phyloP scores from a whole-genome alignment of 1,139 yeast genomes.

The Yamadazyma triangularis region DNA sequence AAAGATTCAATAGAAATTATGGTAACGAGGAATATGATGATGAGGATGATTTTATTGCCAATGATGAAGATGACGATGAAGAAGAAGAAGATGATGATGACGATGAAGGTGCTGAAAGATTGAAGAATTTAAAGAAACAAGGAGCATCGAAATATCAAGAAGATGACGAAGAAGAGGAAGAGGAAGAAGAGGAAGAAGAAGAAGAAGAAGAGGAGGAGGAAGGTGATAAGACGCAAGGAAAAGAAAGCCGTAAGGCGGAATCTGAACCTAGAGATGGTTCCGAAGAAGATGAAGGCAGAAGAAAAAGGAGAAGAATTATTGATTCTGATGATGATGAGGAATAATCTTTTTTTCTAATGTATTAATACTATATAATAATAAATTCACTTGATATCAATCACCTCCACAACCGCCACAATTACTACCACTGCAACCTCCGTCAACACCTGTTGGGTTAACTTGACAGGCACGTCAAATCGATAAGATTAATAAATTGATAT shows the following conservation, averaged over 20 bases:
- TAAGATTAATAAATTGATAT: no score
- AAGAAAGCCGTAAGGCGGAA: neutral
- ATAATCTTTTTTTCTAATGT: slow-evolving; percentile 5
- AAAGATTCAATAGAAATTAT: slow-evolving; percentile 36
- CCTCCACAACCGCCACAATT: no score
- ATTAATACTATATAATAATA: no score
- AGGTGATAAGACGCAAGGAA: slow-evolving; percentile 2
- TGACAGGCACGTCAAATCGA: no score
- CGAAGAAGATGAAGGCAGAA: slow-evolving; percentile 11
- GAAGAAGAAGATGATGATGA: slow-evolving; percentile 49
- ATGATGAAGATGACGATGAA: slow-evolving; percentile 37
- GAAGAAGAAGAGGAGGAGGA: slow-evolving; percentile 19
- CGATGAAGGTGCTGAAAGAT: slow-evolving; percentile 60
- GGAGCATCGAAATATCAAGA: slow-evolving; percentile 49
- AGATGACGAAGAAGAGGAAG: slow-evolving; percentile 33
- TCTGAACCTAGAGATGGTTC: no score
- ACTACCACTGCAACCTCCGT: no score
- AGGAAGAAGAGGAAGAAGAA: slow-evolving; percentile 40
- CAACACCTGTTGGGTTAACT: no score
- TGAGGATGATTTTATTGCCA: no score
- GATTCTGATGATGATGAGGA: slow-evolving; percentile 44
- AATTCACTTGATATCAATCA: no score
- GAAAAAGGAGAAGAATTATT: slow-evolving; percentile 41
- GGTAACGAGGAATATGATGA: slow-evolving; percentile 40
- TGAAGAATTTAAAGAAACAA: slow-evolving; percentile 54